phyloP scores from a whole-genome alignment of 495 filamentous ascomycete genomes.

The Penicillium crystallinum region DNA sequence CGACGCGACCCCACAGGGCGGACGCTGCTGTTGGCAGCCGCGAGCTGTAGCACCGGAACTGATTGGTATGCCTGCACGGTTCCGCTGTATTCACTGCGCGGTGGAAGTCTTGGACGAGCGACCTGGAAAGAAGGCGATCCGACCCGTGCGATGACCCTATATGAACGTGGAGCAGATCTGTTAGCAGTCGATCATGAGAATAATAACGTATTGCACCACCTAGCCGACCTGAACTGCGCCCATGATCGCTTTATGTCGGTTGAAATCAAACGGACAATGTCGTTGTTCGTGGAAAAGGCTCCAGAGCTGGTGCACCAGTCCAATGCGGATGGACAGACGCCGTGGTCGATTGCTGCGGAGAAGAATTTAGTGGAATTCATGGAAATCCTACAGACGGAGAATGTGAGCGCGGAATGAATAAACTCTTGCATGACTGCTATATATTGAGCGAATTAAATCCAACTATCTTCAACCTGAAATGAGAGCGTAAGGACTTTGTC shows the following conservation, averaged over 20 bases:
- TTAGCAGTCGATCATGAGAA: conserved; percentile 14
- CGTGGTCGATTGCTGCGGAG: conserved; percentile 6
- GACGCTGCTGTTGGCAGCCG: conserved; percentile 22
- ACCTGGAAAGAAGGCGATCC: conserved; percentile 12
- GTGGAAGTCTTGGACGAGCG: neutral
- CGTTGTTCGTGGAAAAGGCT: conserved; percentile 11
- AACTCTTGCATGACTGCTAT: neutral
- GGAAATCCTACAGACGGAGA: neutral
- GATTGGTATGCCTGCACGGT: conserved; percentile 8
- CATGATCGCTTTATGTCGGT: neutral
- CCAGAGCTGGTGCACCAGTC: conserved; percentile 3
- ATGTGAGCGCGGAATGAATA: neutral
- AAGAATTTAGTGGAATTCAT: neutral
- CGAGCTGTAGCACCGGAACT: conserved; percentile 4
- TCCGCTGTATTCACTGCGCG: conserved; percentile 1
- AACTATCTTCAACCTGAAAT: neutral
- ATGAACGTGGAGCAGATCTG: conserved; percentile 20
- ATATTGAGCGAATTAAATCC: no score
- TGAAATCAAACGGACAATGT: conserved; percentile 5
- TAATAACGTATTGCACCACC: conserved; percentile 22
- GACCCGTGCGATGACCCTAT: conserved; percentile 19
- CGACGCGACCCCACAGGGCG: conserved; percentile 12
- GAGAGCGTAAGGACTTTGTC: neutral
- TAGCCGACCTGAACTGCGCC: conserved; percentile 1
- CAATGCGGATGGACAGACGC: conserved; percentile 10